Conservation (phyloP, 305 asterid genomes). For the Ilex paraguariensis region DNA sequence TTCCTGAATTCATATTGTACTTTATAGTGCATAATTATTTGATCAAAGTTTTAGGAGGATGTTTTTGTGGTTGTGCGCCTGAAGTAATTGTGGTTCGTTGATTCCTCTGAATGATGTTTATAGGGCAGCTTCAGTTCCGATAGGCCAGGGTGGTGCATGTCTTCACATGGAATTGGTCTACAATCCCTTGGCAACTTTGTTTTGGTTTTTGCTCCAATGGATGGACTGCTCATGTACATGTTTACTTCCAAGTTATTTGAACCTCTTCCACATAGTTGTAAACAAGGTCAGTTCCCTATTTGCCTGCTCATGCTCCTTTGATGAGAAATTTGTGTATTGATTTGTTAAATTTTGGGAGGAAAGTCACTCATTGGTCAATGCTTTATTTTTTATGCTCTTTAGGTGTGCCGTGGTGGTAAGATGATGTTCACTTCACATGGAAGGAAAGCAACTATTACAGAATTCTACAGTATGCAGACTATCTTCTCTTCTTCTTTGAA, state of each 20-base stretch:
- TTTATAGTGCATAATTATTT: not conserved
- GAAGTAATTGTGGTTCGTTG: not conserved
- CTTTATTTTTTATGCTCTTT: slow-evolving; percentile 3
- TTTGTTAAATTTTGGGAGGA: not conserved
- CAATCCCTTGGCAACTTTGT: slow-evolving; percentile 45
- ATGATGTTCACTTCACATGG: slow-evolving; percentile 33
- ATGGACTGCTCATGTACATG: slow-evolving; percentile 46
- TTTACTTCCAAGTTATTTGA: slow-evolving; percentile 42
- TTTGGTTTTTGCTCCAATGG: slow-evolving; percentile 50
- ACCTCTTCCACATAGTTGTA: slow-evolving; percentile 42
- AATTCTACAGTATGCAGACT: slow-evolving; percentile 42
- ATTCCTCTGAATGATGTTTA: slow-evolving; percentile 5
- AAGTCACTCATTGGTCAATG: not conserved
- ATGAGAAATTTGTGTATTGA: not conserved
- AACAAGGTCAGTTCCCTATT: slow-evolving; percentile 36
- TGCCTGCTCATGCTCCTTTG: not conserved
- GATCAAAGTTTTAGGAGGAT: not conserved
- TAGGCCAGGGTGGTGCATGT: slow-evolving; percentile 38
- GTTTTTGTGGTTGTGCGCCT: not conserved
- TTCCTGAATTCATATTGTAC: not conserved
- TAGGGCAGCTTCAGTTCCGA: slow-evolving; percentile 56
- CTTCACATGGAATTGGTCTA: slow-evolving; percentile 51
- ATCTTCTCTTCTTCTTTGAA: not conserved
- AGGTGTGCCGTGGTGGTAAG: slow-evolving; percentile 40
- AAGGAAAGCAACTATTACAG: slow-evolving; percentile 48